Evolutionary conservation across 1,139 yeast species (phyloP), one percentile per base, ranked within the genome.

Genomic region (Pichia sp.): DNA sequence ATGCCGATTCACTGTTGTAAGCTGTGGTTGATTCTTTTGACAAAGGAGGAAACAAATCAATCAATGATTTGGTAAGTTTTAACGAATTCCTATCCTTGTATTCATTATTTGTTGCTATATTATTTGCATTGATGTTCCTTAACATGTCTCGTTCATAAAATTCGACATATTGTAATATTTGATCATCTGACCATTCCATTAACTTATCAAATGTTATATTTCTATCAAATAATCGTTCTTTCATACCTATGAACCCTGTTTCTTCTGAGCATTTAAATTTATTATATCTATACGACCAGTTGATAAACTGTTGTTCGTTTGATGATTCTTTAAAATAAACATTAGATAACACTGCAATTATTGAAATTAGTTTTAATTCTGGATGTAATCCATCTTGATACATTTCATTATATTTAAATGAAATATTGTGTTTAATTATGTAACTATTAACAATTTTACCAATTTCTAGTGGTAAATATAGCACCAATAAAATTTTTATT

Each of bases 151-250:
- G 68, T 52, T 70, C 67, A 34, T 77, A 67, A 72, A 77, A 75
- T 33, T 73, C 67, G 46, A 76, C 68, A 60, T 76, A 79, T 28
- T 66, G 60, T 18, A 67, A 67, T 10, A 73, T 68, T 52, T 76
- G 70, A 1, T 62, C 62, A 38, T 72, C 72, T 16, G 71, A 66
- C 78, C 81, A 76, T 18, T 64, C 60, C 5, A 71, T 54, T 22
- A 79, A 57, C 19, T 66, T 61, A 42, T 62, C 59, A 27, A 65
- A 60, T 30, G 55, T 58, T 7, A 36, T 10, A 3, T 65, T 58
- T 41, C 57, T 51, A 28, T 56, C 58, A 47, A 58, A 61, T 52
- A 56, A 60, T 55, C 55, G 61, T 53, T 54, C 62, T 14, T 54
- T 50, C 13, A 50, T 33, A 10, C 69, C 56, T 74, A 75, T 69